Conservation (phyloP, 495 filamentous ascomycete species). For the Penicillium macrosclerotiorum region DNA sequence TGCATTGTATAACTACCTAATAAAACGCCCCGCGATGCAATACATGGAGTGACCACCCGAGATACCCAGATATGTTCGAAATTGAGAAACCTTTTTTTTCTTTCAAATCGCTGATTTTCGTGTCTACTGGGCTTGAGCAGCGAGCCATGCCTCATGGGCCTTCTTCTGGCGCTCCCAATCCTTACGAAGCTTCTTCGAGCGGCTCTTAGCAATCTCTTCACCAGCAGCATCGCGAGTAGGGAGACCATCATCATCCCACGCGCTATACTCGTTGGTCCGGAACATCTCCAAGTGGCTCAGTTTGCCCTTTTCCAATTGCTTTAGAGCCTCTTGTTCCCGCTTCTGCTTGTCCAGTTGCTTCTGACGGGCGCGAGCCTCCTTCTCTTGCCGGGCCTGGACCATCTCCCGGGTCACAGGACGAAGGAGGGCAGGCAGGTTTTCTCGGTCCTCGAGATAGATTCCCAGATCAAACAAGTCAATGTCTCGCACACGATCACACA, state of each 20-base stretch:
- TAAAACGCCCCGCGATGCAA: constrained; percentile 21
- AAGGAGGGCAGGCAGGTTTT: constrained; percentile 69
- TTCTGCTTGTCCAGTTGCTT: constrained; percentile 62
- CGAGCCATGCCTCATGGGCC: constrained; percentile 67
- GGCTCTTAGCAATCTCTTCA: constrained; percentile 77
- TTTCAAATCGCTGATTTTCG: background rate
- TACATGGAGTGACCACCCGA: constrained; percentile 3
- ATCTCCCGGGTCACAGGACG: constrained; percentile 77
- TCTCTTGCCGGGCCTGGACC: constrained; percentile 68
- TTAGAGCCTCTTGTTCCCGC: constrained; percentile 54
- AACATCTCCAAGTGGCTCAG: constrained; percentile 68
- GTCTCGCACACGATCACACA: constrained; percentile 81
- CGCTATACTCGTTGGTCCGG: constrained; percentile 68
- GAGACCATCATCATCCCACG: constrained; percentile 85
- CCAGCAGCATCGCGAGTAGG: constrained; percentile 75
- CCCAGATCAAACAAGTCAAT: constrained; percentile 72
- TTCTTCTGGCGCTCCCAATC: constrained; percentile 93
- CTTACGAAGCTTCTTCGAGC: constrained; percentile 81
- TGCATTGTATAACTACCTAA: too few species aligned
- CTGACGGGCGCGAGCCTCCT: constrained; percentile 46
- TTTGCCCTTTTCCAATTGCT: constrained; percentile 69
- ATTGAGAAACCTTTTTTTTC: constrained; percentile 3
- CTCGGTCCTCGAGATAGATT: constrained; percentile 86
- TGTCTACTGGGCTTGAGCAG: constrained; percentile 29
- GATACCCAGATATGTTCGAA: too few species aligned